Evolutionary conservation across 2,329 filamentous ascomycete species (phyloP).

Genomic region (Xylaria sp.): DNA sequence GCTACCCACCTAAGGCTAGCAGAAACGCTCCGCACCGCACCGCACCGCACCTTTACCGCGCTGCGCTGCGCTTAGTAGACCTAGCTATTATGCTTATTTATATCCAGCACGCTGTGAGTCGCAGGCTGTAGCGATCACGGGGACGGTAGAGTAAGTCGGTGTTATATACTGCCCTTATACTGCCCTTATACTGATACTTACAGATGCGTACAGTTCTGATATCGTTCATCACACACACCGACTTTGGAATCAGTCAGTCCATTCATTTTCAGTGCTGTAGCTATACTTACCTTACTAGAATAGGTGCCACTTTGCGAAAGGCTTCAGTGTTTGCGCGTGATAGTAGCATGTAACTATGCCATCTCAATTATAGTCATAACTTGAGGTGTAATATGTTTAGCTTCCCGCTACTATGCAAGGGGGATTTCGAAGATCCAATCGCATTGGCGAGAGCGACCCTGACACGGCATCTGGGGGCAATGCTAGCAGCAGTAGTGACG

Average conservation of each 20-base stretch:
- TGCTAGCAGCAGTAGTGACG: background rate
- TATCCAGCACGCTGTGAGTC: background rate
- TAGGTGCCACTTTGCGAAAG: background rate
- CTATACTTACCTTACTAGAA: background rate
- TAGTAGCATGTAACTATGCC: no score
- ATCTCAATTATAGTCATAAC: background rate
- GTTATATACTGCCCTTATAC: background rate
- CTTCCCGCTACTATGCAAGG: background rate
- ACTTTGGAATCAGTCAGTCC: background rate
- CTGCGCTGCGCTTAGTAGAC: background rate
- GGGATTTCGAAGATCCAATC: conserved; percentile 9
- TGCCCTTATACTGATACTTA: no score
- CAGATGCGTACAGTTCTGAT: background rate
- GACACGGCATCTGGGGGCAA: background rate
- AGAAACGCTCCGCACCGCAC: background rate
- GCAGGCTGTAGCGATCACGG: background rate
- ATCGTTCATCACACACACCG: background rate
- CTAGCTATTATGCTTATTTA: background rate
- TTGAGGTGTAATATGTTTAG: background rate
- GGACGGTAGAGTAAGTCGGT: background rate
- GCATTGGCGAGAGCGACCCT: background rate
- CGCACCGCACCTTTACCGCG: background rate
- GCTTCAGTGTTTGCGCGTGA: background rate
- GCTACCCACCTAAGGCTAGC: background rate
- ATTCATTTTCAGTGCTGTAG: background rate